Conservation (phyloP, 2,329 filamentous ascomycete genomes). For the Plenodomus tracheiphilus region DNA sequence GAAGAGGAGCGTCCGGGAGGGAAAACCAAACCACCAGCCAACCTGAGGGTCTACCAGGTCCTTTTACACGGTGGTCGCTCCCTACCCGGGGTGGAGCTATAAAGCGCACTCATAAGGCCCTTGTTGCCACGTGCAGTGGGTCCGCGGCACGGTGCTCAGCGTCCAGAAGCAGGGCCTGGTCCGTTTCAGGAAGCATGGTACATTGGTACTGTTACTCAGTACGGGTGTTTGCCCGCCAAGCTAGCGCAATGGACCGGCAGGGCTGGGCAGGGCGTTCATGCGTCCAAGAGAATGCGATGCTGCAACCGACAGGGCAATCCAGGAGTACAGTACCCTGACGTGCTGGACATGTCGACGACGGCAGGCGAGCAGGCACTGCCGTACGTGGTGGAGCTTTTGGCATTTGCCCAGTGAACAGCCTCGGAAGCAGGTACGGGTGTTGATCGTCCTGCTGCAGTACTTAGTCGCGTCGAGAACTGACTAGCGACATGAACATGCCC, state of each 20-base stretch:
- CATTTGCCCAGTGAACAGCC: not conserved
- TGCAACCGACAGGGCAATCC: no score
- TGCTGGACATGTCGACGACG: no score
- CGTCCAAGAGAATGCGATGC: not conserved
- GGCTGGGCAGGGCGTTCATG: slow-evolving; percentile 9
- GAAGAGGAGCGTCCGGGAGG: slow-evolving; percentile 9
- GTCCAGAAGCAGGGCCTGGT: slow-evolving; percentile 15
- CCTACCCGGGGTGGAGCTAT: slow-evolving; percentile 15
- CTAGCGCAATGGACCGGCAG: slow-evolving; percentile 3
- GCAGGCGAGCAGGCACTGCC: no score
- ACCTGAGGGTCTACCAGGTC: slow-evolving; percentile 8
- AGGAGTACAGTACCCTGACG: not conserved
- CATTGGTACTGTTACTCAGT: slow-evolving; percentile 10
- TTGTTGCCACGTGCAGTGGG: slow-evolving; percentile 27
- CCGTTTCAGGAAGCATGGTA: slow-evolving; percentile 27
- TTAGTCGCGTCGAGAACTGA: not conserved
- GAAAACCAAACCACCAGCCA: not conserved
- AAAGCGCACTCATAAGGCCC: slow-evolving; percentile 10
- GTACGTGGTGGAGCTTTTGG: no score
- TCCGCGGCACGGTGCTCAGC: slow-evolving; percentile 13
- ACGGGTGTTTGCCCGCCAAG: slow-evolving; percentile 14
- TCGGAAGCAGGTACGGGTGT: not conserved
- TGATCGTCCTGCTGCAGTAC: not conserved
- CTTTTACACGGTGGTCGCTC: slow-evolving; percentile 18
- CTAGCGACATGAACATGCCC: not conserved